Evolutionary conservation across 225 moss, liverwort and hornwort species (phyloP).

Genomic region (Polytrichum formosum): DNA sequence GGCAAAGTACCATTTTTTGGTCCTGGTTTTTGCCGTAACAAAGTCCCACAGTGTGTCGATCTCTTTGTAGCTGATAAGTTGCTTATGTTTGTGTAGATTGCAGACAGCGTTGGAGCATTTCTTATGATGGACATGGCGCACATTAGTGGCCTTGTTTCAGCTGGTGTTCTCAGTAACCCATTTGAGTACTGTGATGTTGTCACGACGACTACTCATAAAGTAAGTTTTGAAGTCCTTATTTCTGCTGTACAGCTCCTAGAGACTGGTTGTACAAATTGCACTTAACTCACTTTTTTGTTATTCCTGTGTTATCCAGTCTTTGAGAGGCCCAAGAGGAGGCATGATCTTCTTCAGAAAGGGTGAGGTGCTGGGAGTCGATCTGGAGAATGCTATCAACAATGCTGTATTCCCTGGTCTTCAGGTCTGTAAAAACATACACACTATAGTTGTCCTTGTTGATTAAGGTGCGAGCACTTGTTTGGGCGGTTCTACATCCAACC

Average conservation of each 20-base stretch:
- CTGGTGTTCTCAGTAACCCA: conserved; percentile 67
- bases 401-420: conserved; percentile 88
- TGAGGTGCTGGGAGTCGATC: conserved; percentile 58
- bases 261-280: neutral
- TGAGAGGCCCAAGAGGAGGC: conserved; percentile 89
- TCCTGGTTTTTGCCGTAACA: no score
- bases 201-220: conserved; percentile 91
- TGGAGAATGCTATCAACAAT: conserved; percentile 77
- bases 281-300: neutral
- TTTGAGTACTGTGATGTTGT: conserved; percentile 77
- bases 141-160: conserved; percentile 85
- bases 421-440: conserved; percentile 29
- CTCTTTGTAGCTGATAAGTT: no score
- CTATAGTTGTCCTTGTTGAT: no score
- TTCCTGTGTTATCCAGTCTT: conserved; percentile 33
- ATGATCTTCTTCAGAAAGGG: conserved; percentile 85
- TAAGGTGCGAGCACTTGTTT: no score
- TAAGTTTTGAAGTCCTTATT: conserved; percentile 16
- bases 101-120: conserved; percentile 81
- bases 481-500: no score
- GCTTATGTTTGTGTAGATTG: conserved; percentile 46
- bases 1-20: no score
- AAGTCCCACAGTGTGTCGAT: no score
- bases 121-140: conserved; percentile 98
- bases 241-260: neutral